Evolutionary conservation across 768 basidiomycete species (phyloP).

Genomic region (Suillus variegatus): DNA sequence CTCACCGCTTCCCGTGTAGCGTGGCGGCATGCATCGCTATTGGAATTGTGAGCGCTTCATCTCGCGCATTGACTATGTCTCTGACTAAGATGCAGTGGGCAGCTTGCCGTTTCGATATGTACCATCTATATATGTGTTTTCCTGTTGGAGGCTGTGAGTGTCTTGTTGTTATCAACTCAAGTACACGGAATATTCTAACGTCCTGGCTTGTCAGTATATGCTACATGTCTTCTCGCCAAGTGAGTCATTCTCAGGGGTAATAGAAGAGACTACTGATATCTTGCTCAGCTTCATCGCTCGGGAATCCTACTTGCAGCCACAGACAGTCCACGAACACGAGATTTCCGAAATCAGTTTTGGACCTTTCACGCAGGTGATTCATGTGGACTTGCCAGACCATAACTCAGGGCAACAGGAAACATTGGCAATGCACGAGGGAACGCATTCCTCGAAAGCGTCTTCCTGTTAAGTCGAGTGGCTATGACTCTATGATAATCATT

Average conservation of each 20-base stretch:
- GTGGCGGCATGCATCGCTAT: constrained; percentile 15
- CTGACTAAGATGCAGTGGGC: constrained; percentile 18
- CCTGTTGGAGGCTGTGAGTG: constrained; percentile 24
- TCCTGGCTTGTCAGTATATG: too few relatives aligned
- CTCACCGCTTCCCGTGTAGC: constrained; percentile 13
- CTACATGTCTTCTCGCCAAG: too few relatives aligned
- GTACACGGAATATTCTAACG: too few relatives aligned
- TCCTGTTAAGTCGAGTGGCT: not conserved
- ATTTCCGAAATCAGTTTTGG: not conserved
- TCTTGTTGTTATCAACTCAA: not conserved
- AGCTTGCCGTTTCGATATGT: constrained; percentile 15
- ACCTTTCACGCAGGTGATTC: not conserved
- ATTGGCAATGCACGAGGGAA: not conserved
- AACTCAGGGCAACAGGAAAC: not conserved
- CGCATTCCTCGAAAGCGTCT: not conserved
- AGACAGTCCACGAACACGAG: not conserved
- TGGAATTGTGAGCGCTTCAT: constrained; percentile 18
- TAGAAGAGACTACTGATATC: too few relatives aligned
- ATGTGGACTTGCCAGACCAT: too few relatives aligned
- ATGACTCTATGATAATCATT: not conserved
- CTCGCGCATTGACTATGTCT: not conserved
- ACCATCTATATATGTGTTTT: constrained; percentile 25
- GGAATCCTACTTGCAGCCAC: constrained; percentile 22
- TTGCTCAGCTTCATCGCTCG: too few relatives aligned
- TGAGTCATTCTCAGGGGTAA: too few relatives aligned